phyloP scores from a whole-genome alignment of 164 flowering plant species.

The Vitis cinerea region DNA sequence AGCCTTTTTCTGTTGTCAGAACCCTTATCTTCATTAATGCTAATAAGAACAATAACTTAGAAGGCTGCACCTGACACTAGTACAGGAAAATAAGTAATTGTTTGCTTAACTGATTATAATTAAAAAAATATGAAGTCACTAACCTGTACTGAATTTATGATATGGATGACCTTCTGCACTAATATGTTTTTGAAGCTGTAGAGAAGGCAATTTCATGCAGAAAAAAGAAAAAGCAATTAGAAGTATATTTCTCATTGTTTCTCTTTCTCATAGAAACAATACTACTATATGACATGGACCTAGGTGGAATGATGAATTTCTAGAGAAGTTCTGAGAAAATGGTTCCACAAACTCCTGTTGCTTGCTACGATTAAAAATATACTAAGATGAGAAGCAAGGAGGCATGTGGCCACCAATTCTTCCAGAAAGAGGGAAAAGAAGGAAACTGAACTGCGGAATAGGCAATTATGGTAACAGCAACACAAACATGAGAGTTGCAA shows the following conservation, averaged over 20 bases:
- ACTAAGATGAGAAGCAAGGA: not conserved
- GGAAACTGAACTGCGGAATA: too few species aligned
- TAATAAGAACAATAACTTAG: too few species aligned
- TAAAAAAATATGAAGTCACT: slow-evolving; percentile 4
- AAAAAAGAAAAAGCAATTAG: slow-evolving; percentile 11
- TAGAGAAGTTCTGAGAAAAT: too few species aligned
- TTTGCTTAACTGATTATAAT: not conserved
- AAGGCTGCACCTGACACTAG: too few species aligned
- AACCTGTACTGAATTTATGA: slow-evolving; percentile 92
- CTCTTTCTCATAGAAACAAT: too few species aligned
- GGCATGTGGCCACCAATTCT: not conserved
- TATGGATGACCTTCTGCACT: slow-evolving; percentile 65
- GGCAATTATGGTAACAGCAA: not conserved
- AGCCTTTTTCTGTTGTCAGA: too few species aligned
- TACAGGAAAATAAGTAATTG: too few species aligned
- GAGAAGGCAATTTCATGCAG: not conserved
- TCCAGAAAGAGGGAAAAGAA: not conserved
- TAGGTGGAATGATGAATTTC: too few species aligned
- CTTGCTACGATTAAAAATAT: not conserved
- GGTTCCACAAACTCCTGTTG: too few species aligned
- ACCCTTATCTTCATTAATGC: too few species aligned
- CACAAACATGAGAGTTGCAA: not conserved
- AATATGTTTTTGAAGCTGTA: slow-evolving; percentile 84
- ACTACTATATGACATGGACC: too few species aligned
- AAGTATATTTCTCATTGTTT: not conserved